A percentile compares a stretch with the other conserved stretches of the same genome.
Evolutionary conservation across 2,329 filamentous ascomycete species (phyloP).

Genomic region (Sordariomycetes sp.): DNA sequence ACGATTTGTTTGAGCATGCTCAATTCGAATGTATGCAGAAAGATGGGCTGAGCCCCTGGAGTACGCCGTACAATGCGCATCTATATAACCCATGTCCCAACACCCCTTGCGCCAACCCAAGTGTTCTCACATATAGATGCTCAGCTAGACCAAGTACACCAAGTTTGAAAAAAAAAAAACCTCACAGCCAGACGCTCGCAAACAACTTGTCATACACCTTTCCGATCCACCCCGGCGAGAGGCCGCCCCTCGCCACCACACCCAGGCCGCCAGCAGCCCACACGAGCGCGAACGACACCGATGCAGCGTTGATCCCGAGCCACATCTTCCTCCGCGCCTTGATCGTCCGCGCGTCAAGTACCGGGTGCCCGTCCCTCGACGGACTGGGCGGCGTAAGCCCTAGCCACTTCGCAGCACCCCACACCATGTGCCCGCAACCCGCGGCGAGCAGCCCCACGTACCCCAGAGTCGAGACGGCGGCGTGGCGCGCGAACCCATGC

Average conservation of each 20-base stretch:
- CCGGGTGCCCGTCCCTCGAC: background rate
- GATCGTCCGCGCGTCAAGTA: conserved; percentile 30
- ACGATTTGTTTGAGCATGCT: background rate
- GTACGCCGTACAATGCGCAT: background rate
- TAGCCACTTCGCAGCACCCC: conserved; percentile 77
- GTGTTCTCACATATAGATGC: background rate
- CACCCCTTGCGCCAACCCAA: background rate
- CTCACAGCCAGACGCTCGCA: conserved; percentile 15
- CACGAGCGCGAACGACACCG: conserved; percentile 41
- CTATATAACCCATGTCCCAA: background rate
- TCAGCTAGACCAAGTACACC: background rate
- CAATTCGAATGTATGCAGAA: background rate
- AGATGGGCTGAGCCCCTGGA: background rate
- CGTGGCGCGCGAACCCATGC: conserved; percentile 69
- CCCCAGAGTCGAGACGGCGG: conserved; percentile 49
- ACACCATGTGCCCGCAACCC: conserved; percentile 66
- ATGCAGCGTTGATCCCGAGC: conserved; percentile 57
- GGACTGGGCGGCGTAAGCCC: conserved; percentile 23
- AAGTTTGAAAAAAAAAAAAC: background rate
- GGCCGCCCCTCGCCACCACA: conserved; percentile 59
- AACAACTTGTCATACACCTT: conserved; percentile 63
- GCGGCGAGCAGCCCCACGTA: conserved; percentile 56
- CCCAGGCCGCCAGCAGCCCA: conserved; percentile 77
- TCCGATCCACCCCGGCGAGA: conserved; percentile 64
- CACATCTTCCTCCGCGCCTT: conserved; percentile 35